Evolutionary conservation across 2,329 filamentous ascomycete genomes (phyloP), one percentile per base, ranked within the genome.

Genomic region (Sarocladium strictum): DNA sequence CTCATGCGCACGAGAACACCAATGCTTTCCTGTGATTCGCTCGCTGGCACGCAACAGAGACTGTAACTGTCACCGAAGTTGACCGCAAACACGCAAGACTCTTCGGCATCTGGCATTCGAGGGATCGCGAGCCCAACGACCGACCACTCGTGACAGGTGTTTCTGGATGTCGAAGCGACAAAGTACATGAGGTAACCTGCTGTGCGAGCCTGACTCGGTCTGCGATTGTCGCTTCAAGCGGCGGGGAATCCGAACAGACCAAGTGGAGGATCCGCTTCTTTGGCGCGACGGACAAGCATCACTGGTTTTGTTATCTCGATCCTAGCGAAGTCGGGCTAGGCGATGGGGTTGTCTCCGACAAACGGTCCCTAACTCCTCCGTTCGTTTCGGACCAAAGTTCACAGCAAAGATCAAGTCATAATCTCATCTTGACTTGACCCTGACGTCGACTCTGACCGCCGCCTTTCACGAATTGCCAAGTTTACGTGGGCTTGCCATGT

Each of bases 401-500:
- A n/a, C n/a, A n/a, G n/a, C n/a, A n/a, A n/a, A n/a, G n/a, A n/a
- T n/a, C n/a, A n/a, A n/a, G n/a, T n/a, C n/a, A n/a, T n/a, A n/a
- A n/a, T n/a, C n/a, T n/a, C 29, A 32, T 32, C 29, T 32, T 32
- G 29, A 32, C n/a, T n/a, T n/a, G n/a, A n/a, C n/a, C n/a, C n/a
- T n/a, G n/a, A n/a, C n/a, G n/a, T n/a, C n/a, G n/a, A 32, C 29
- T 32, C 12, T 12, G 29, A 32, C 12, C 29, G 29, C 29, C 12
- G 29, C 12, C 7, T 32, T 7, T 12, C 29, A 32, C 29, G 29
- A 32, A 6, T 11, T 7, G 38, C 9, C n/a, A 5, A 23, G 38
- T 21, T 21, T 38, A 11, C 19, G 9, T 10, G 12, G 7, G 35
- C 38, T 11, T 29, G 43, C 29, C 21, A 64, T 64, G 61, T 56